phyloP scores from a whole-genome alignment of 371 early-diverging fungal species.

The Capillidium rhysosporum region DNA sequence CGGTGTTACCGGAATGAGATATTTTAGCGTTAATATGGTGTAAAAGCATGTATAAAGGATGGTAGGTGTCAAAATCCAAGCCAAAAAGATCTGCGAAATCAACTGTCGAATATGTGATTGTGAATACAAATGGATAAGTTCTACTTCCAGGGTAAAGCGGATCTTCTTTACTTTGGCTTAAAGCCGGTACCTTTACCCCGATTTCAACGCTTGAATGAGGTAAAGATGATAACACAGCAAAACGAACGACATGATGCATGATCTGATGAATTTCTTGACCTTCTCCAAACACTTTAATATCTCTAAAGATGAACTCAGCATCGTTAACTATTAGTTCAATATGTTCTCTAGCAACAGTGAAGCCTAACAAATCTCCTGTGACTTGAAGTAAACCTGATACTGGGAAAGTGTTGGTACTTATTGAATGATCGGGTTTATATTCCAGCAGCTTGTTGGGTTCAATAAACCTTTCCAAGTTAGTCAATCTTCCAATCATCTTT shows the following conservation, averaged over 20 bases:
- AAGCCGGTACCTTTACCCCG: conserved; percentile 1
- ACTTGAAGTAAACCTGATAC: background rate
- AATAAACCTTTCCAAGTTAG: too few relatives aligned
- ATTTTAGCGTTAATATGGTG: background rate
- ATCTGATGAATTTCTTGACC: background rate
- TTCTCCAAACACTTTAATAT: background rate
- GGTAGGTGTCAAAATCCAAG: background rate
- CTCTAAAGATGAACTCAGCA: background rate
- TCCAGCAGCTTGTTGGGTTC: too few relatives aligned
- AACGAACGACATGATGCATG: background rate
- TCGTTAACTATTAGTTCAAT: conserved; percentile 3
- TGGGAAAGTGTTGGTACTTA: background rate
- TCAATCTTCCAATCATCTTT: too few relatives aligned
- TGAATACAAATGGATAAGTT: conserved; percentile 4
- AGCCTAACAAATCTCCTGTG: background rate
- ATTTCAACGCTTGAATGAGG: conserved; percentile 2
- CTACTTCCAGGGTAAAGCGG: background rate
- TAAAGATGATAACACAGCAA: background rate
- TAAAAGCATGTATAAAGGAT: background rate
- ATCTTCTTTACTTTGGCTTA: background rate
- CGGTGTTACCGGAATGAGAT: background rate
- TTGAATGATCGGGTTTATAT: too few relatives aligned
- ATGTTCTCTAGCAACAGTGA: background rate
- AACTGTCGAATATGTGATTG: background rate
- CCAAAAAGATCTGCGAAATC: background rate